These are phyloP conservation scores for Hypoxylon lenormandii DNA, from an alignment of 495 filamentous ascomycete genomes.

Conservation along the genomic window DNA sequence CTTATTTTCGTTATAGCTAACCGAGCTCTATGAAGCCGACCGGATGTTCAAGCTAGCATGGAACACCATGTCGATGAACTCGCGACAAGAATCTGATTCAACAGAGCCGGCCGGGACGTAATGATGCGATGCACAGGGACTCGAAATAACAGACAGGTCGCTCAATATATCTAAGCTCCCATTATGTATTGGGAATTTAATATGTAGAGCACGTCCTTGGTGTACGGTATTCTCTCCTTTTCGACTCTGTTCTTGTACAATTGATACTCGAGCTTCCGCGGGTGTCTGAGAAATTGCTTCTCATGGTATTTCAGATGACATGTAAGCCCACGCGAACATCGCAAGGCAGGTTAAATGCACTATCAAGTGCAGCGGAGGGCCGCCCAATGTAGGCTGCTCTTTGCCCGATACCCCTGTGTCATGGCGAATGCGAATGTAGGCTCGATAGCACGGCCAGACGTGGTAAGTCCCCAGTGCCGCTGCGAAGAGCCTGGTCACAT, in stretches of 20 bases:
- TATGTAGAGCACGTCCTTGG: too few relatives aligned
- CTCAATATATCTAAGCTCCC: too few relatives aligned
- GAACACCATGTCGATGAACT: background rate
- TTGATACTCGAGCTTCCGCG: background rate
- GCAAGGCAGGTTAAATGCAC: conserved; percentile 25
- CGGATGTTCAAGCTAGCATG: conserved; percentile 21
- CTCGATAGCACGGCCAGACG: conserved; percentile 55
- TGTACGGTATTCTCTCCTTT: too few relatives aligned
- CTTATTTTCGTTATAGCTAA: background rate
- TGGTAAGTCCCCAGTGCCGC: conserved; percentile 56
- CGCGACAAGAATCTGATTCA: background rate
- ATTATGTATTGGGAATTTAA: too few relatives aligned
- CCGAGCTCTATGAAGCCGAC: conserved; percentile 11
- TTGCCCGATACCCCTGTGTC: background rate
- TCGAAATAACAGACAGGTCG: background rate
- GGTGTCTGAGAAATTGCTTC: background rate
- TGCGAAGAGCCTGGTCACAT: conserved; percentile 37
- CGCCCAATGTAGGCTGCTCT: conserved; percentile 20
- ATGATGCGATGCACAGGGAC: background rate
- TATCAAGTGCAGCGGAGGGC: conserved; percentile 30
- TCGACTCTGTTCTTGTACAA: too few relatives aligned
- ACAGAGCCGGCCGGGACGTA: background rate
- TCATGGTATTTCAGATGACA: conserved; percentile 5
- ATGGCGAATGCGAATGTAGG: conserved; percentile 39
- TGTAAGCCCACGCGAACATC: conserved; percentile 25